Evolutionary conservation across 208 protist genomes (phyloP).

Genomic region (Jaenimonas drosophilae): DNA sequence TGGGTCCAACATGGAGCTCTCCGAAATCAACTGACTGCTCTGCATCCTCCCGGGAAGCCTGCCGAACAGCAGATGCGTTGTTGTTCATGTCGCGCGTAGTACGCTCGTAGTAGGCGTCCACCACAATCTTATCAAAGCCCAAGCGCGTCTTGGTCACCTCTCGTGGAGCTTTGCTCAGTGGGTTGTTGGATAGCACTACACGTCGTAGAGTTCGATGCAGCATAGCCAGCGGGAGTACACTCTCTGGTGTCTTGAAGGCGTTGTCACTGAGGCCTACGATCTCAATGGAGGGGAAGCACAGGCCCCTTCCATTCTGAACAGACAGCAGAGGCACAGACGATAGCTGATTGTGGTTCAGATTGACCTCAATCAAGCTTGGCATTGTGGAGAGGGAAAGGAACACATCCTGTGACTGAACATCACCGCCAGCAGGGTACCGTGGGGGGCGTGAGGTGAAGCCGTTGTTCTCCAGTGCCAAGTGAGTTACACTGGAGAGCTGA

Average conservation of each 20-base stretch:
- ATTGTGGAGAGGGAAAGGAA: slow-evolving; percentile 72
- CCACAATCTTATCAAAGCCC: slow-evolving; percentile 37
- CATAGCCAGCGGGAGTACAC: slow-evolving; percentile 33
- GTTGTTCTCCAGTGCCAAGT: slow-evolving; percentile 80
- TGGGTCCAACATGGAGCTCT: slow-evolving; percentile 5
- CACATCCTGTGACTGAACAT: slow-evolving; percentile 14
- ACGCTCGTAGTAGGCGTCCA: slow-evolving; percentile 44
- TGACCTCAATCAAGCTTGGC: slow-evolving; percentile 75
- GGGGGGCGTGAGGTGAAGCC: slow-evolving; percentile 16
- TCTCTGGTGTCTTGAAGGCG: slow-evolving; percentile 22
- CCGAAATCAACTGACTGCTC: neutral
- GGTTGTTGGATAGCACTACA: slow-evolving; percentile 57
- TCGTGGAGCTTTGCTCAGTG: slow-evolving; percentile 16
- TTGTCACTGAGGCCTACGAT: slow-evolving; percentile 61
- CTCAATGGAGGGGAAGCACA: slow-evolving; percentile 62
- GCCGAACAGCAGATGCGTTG: slow-evolving; percentile 5
- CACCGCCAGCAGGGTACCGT: neutral
- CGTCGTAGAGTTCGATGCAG: slow-evolving; percentile 56
- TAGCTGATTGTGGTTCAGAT: slow-evolving; percentile 73
- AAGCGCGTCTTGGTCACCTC: slow-evolving; percentile 15
- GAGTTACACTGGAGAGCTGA: slow-evolving; percentile 57
- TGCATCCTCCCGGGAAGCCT: slow-evolving; percentile 5
- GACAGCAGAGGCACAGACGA: slow-evolving; percentile 38
- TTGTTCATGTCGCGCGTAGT: neutral
- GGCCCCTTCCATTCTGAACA: slow-evolving; percentile 21